Evolutionary conservation across 1,284 basidiomycete genomes (phyloP).

Genomic region (Salmacisia buchloeana): DNA sequence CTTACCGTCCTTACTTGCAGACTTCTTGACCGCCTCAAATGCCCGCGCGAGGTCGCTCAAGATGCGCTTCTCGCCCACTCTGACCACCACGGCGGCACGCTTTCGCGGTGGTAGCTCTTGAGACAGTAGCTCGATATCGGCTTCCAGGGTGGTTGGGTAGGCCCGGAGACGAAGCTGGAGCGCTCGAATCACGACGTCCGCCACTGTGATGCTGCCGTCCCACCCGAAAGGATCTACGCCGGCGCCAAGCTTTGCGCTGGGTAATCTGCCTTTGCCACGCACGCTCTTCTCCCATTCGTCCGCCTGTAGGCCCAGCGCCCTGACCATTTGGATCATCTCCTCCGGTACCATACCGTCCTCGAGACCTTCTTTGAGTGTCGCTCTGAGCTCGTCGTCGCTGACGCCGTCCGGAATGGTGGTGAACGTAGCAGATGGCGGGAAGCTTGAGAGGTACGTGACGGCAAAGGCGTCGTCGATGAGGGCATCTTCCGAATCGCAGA

Average conservation of each 20-base stretch:
- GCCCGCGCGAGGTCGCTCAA: slow-evolving; percentile 50
- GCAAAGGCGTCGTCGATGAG: neutral
- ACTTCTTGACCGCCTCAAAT: slow-evolving; percentile 22
- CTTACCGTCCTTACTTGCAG: slow-evolving; percentile 17
- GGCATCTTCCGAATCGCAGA: neutral
- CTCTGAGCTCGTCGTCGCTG: neutral
- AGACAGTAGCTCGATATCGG: slow-evolving; percentile 54
- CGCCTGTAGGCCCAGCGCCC: slow-evolving; percentile 62
- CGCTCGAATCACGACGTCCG: slow-evolving; percentile 24
- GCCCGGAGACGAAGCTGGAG: slow-evolving; percentile 22
- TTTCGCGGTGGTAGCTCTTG: slow-evolving; percentile 15
- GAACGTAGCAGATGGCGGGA: neutral
- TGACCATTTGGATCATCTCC: neutral
- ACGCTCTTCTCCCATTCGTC: slow-evolving; percentile 63
- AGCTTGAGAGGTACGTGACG: neutral
- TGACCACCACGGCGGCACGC: slow-evolving; percentile 65
- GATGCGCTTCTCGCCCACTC: slow-evolving; percentile 74
- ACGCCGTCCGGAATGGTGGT: neutral
- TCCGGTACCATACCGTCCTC: neutral
- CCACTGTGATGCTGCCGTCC: slow-evolving; percentile 12
- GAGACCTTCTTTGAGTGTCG: neutral
- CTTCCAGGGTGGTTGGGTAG: slow-evolving; percentile 49
- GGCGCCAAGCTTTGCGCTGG: neutral
- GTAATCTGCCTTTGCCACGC: neutral
- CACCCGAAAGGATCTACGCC: neutral